Evolutionary conservation across 2,329 filamentous ascomycete species (phyloP).

Genomic region (Claviceps arundinis): DNA sequence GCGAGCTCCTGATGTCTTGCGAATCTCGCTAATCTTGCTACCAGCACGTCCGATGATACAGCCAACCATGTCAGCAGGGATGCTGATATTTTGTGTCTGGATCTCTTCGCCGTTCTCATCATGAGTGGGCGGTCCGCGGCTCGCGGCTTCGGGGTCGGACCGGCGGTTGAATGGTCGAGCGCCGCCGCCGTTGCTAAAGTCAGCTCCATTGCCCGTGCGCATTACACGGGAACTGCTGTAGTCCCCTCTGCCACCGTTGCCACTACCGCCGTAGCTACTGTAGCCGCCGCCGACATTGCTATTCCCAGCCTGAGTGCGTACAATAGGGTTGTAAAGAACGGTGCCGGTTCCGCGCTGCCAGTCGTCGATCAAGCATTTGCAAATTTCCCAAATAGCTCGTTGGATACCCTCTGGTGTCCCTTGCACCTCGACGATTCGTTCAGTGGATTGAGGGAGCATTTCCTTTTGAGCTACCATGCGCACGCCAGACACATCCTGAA

Average conservation of each 20-base stretch:
- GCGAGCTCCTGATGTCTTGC: conserved; percentile 87
- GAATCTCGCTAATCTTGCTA: conserved; percentile 97
- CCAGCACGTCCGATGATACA: conserved; percentile 95
- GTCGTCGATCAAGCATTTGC: conserved; percentile 95
- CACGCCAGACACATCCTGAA: conserved; percentile 90
- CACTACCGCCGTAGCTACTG: conserved; percentile 22
- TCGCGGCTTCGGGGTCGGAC: conserved; percentile 68
- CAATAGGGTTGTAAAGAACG: conserved; percentile 91
- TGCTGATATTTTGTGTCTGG: conserved; percentile 98
- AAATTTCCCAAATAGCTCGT: conserved; percentile 95
- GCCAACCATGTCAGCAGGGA: conserved; percentile 98
- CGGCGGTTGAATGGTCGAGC: conserved; percentile 60
- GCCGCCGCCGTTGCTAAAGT: conserved; percentile 75
- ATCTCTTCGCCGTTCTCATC: conserved; percentile 96
- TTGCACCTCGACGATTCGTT: conserved; percentile 94
- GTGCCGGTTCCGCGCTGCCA: conserved; percentile 96
- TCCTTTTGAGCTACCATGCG: conserved; percentile 99
- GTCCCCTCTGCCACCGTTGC: conserved; percentile 28
- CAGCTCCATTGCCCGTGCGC: conserved; percentile 93
- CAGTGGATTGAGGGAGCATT: conserved; percentile 97
- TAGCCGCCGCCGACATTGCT: conserved; percentile 29
- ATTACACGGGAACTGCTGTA: conserved; percentile 60
- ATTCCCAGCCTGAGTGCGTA: conserved; percentile 60
- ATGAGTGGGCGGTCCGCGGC: conserved; percentile 72
- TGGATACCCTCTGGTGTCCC: conserved; percentile 91